Evolutionary conservation across 169 alveolate genomes (phyloP).

Genomic region (Theileria luwenshuni): DNA sequence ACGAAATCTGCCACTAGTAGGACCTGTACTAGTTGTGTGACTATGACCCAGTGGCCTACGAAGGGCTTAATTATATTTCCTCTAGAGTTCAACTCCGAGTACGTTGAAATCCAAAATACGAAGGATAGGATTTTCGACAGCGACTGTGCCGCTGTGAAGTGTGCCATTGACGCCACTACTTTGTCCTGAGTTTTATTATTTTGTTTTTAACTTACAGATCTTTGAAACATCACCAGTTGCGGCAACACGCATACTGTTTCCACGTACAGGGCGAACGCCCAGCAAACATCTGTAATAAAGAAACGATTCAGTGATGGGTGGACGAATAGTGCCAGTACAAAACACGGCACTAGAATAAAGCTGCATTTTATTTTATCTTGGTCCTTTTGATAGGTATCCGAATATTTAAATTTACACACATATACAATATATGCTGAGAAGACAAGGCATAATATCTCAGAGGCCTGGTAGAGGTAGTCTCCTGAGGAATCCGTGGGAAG

Average conservation of each 20-base stretch:
- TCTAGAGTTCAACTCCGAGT: conserved; percentile 82
- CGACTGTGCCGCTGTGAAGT: conserved; percentile 92
- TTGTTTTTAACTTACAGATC: conserved; percentile 69
- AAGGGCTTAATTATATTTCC: conserved; percentile 82
- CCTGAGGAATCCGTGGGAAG: conserved; percentile 92
- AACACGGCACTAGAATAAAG: conserved; percentile 80
- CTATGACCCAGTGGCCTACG: conserved; percentile 87
- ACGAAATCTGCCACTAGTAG: conserved; percentile 88
- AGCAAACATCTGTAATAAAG: conserved; percentile 74
- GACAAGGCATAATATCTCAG: conserved; percentile 84
- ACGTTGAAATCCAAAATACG: conserved; percentile 90
- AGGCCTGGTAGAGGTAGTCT: conserved; percentile 90
- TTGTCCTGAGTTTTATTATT: conserved; percentile 53
- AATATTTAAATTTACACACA: conserved; percentile 80
- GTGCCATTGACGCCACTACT: conserved; percentile 89
- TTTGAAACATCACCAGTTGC: conserved; percentile 89
- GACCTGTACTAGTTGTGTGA: conserved; percentile 85
- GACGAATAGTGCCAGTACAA: conserved; percentile 83
- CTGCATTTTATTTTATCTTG: conserved; percentile 80
- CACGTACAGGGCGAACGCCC: conserved; percentile 92
- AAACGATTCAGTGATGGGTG: conserved; percentile 90
- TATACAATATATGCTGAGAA: conserved; percentile 83
- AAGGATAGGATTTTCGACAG: conserved; percentile 85
- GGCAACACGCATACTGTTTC: conserved; percentile 91
- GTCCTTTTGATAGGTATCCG: conserved; percentile 81